These are phyloP conservation scores for Exophiala oligosperma DNA, from an alignment of 2,329 filamentous ascomycete genomes.

Conservation along the genomic window DNA sequence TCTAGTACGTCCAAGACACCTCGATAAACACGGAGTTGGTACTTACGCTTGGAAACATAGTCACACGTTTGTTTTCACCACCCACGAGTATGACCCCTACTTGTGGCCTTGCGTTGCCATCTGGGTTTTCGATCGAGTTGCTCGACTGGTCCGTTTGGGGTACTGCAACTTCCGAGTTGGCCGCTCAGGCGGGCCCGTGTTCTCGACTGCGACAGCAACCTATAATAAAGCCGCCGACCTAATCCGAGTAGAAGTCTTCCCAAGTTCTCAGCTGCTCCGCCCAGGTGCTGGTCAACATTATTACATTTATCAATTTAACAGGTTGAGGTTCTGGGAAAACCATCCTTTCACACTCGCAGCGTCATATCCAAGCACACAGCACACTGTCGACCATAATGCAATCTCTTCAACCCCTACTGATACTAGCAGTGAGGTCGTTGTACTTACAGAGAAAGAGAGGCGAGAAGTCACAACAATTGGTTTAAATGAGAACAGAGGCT, in stretches of 20 bases:
- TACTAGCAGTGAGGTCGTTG: too few relatives aligned
- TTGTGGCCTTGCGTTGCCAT: constrained; percentile 51
- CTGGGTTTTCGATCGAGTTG: constrained; percentile 50
- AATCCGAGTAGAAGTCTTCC: constrained; percentile 48
- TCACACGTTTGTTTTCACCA: constrained; percentile 50
- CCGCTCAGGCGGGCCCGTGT: constrained; percentile 30
- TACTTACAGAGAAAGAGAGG: too few relatives aligned
- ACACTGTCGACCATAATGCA: neutral
- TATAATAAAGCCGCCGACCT: constrained; percentile 49
- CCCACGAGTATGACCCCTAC: constrained; percentile 48
- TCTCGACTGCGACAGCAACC: constrained; percentile 40
- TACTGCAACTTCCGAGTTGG: constrained; percentile 46
- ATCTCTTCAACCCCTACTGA: constrained; percentile 1
- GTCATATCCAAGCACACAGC: constrained; percentile 28
- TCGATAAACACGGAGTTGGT: constrained; percentile 36
- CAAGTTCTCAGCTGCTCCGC: constrained; percentile 34
- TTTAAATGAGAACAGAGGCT: neutral
- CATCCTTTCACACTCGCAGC: constrained; percentile 52
- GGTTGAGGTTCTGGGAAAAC: constrained; percentile 49
- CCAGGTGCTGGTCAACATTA: constrained; percentile 51
- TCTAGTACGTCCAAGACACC: constrained; percentile 26
- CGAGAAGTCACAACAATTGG: too few relatives aligned
- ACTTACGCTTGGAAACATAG: constrained; percentile 30
- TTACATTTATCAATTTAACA: constrained; percentile 49
- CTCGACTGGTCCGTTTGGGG: constrained; percentile 45